These are phyloP conservation scores for Hirschfeldia incana DNA, from an alignment of 345 rosid species.

Conservation along the genomic window DNA sequence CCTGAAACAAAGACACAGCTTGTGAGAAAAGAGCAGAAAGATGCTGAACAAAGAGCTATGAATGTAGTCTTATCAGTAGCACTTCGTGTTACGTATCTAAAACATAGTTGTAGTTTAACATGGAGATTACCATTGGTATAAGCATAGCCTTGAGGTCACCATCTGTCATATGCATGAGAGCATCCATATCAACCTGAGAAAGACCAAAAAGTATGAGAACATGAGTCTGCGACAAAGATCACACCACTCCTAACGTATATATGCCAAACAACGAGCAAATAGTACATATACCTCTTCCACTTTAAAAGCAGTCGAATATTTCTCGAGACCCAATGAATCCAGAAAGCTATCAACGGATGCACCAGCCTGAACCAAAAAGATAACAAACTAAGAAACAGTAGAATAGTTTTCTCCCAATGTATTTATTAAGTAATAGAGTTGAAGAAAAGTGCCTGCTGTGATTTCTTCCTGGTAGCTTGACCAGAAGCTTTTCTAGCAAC, in stretches of 20 bases:
- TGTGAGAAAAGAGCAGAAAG: not conserved
- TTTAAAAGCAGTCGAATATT: constrained; percentile 83
- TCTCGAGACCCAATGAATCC: constrained; percentile 85
- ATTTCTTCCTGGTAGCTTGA: constrained; percentile 54
- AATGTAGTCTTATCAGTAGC: not conserved
- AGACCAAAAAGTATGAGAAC: constrained; percentile 2
- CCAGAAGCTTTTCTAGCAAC: constrained; percentile 48
- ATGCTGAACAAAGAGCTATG: constrained; percentile 3
- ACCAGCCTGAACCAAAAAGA: constrained; percentile 62
- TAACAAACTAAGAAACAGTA: constrained; percentile 29
- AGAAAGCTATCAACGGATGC: constrained; percentile 72
- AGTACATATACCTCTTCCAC: constrained; percentile 85
- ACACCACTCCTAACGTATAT: not conserved
- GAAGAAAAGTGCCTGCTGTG: constrained; percentile 47
- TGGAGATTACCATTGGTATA: constrained; percentile 80
- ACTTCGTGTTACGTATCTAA: constrained; percentile 1
- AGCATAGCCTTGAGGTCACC: constrained; percentile 93
- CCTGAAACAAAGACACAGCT: constrained; percentile 52
- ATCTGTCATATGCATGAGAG: constrained; percentile 94
- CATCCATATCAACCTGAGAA: constrained; percentile 92
- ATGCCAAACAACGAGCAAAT: constrained; percentile 6
- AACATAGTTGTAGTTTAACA: not conserved
- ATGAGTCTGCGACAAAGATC: constrained; percentile 7
- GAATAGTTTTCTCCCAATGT: constrained; percentile 4
- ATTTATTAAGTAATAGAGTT: constrained; percentile 3